Percentiles rank a stretch among this genome's conserved stretches.
These are phyloP conservation scores for Conticribra guillardii DNA, from an alignment of 108 stramenopile genomes.

Conservation along the genomic window DNA sequence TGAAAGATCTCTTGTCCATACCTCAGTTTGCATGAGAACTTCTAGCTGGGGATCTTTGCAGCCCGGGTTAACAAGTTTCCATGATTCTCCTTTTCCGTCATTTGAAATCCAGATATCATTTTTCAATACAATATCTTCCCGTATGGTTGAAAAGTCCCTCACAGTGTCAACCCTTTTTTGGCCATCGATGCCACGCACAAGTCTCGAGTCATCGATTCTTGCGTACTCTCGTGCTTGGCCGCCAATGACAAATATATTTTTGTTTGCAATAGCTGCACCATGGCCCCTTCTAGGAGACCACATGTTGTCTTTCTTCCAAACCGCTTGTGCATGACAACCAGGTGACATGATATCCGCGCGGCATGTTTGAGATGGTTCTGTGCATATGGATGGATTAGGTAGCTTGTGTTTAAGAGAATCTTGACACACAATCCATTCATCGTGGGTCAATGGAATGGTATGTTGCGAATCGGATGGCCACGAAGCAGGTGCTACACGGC, in stretches of 20 bases:
- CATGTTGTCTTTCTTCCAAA: slow-evolving; percentile 72
- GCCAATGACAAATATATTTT: slow-evolving; percentile 69
- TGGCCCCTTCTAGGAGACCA: slow-evolving; percentile 76
- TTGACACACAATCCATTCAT: slow-evolving; percentile 82
- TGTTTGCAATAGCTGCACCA: slow-evolving; percentile 55
- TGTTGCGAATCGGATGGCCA: slow-evolving; percentile 30
- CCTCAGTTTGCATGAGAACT: slow-evolving; percentile 51
- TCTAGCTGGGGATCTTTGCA: slow-evolving; percentile 62
- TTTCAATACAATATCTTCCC: slow-evolving; percentile 62
- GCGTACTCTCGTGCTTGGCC: slow-evolving; percentile 73
- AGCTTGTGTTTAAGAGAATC: slow-evolving; percentile 45
- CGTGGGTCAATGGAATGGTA: slow-evolving; percentile 52
- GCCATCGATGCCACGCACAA: slow-evolving; percentile 64
- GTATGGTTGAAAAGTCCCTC: slow-evolving; percentile 43
- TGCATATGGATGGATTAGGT: slow-evolving; percentile 33
- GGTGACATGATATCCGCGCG: slow-evolving; percentile 27
- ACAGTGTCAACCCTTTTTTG: slow-evolving; percentile 45
- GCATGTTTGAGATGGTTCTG: slow-evolving; percentile 37
- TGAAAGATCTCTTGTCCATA: slow-evolving; percentile 41
- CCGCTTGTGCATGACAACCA: slow-evolving; percentile 39
- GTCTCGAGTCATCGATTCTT: slow-evolving; percentile 44
- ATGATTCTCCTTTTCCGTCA: slow-evolving; percentile 58
- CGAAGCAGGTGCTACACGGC: slow-evolving; percentile 40
- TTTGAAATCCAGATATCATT: slow-evolving; percentile 81
- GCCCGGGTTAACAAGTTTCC: slow-evolving; percentile 74